phyloP scores from a whole-genome alignment of 345 rosid species.

The Arabis hirsuta region DNA sequence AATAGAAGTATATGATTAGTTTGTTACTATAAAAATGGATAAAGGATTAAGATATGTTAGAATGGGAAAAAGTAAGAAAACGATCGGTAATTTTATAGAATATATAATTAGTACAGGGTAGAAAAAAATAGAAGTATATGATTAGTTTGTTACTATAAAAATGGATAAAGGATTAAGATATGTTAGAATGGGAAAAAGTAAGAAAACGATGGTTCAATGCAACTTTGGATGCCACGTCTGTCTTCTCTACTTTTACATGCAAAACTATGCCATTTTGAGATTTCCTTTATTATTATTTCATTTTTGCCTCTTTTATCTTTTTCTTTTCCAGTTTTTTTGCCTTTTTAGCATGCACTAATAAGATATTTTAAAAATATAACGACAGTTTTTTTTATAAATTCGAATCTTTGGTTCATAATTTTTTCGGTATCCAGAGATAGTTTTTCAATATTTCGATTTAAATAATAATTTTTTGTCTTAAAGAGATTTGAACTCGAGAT shows the following conservation, averaged over 20 bases:
- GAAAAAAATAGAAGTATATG: background rate
- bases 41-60: background rate
- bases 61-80: conserved; percentile 15
- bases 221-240: conserved; percentile 42
- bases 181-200: conserved; percentile 11
- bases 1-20: background rate
- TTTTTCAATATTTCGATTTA: too few relatives aligned
- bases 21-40: background rate
- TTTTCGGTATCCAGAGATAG: too few relatives aligned
- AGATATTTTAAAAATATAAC: background rate
- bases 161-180: background rate
- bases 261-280: conserved; percentile 39
- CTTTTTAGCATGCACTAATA: conserved; percentile 12
- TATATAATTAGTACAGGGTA: background rate
- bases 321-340: conserved; percentile 32
- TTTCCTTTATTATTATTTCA: conserved; percentile 22
- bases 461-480: too few relatives aligned
- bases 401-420: too few relatives aligned
- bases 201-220: conserved; percentile 31
- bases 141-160: background rate
- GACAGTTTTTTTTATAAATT: too few relatives aligned
- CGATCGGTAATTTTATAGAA: background rate
- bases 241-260: conserved; percentile 40
- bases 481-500: too few relatives aligned
- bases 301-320: conserved; percentile 28